Evolutionary conservation across 116 monocot genomes (phyloP), one percentile per base, ranked within the genome.

Genomic region (Phalaenopsis hybrid): DNA sequence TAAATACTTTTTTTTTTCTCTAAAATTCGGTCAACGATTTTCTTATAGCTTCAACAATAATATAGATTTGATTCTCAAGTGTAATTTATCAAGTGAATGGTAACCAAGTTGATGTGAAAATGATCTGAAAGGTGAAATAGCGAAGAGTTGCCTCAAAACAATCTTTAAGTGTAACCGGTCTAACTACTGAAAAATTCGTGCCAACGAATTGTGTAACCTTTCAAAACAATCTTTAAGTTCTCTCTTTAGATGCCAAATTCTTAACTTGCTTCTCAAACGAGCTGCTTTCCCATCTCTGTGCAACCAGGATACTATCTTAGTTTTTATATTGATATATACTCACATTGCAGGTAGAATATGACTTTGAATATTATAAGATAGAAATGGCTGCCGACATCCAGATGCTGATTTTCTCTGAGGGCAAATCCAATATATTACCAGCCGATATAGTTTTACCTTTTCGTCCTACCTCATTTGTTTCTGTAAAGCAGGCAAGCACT

Each of bases 371-470:
- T 78, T 99, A 95, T 65, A 99, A 91, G 78, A 77, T 95, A 80
- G 92, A 93, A 74, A 95, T 95, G 99, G 82, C 88, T 80, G 83
- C 92, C 21, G 95, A 95, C 65, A 85, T 92, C 52, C 99, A 93
- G 72, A 67, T 93, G 49, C 83, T 99, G 11, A 65, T 92, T 46
- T 76, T 99, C 45, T 99, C 99, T 13, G 99, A 95, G 69, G 92
- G 86, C 23, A 99, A 93, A 82, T 99, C 99, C 43, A 94, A 93
- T 75, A 92, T 95, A 46, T 84, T 99, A 58, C 99, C 99, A 75
- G 92, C 95, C 63, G 93, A 99, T 86, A 61, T 93, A 41, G 86
- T 99, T 15, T 34, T 99, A 44, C 93, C 95, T 76, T 89, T 95
- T 49, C 82, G 81, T 5, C 95, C 92, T 25, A 82, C 75, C 63